Conservation (phyloP, 2,329 filamentous ascomycete genomes). For the Pyricularia sp. region DNA sequence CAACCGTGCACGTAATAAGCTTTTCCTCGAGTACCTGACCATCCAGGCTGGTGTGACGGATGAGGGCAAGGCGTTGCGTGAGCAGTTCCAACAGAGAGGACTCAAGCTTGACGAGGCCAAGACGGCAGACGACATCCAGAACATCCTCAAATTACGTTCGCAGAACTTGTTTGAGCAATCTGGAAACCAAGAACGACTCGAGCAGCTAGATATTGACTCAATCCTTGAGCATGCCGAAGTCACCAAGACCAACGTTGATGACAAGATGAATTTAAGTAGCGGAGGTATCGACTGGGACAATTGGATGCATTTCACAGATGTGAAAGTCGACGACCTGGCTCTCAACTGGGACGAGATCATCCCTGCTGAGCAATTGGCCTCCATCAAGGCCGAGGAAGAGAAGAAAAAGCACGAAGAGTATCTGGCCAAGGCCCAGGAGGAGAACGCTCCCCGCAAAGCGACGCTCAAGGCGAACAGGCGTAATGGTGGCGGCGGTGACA, state of each 20-base stretch:
- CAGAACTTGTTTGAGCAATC: conserved; percentile 99
- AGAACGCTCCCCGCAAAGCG: conserved; percentile 73
- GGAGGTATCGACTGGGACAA: conserved; percentile 81
- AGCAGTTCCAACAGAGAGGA: conserved; percentile 71
- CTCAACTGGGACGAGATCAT: conserved; percentile 99
- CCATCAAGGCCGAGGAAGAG: conserved; percentile 83
- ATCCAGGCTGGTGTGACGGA: conserved; percentile 96
- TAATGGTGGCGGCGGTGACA: conserved; percentile 24
- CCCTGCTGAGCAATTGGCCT: conserved; percentile 82
- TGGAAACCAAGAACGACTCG: conserved; percentile 90
- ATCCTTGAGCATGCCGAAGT: conserved; percentile 95
- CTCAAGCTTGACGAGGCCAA: conserved; percentile 70
- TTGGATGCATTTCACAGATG: conserved; percentile 95
- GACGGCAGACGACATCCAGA: conserved; percentile 89
- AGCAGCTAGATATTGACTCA: conserved; percentile 95
- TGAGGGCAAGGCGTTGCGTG: conserved; percentile 70
- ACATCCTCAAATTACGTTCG: conserved; percentile 94
- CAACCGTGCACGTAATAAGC: conserved; percentile 92
- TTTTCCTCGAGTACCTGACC: conserved; percentile 92
- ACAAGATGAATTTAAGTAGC: conserved; percentile 84
- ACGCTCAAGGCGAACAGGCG: conserved; percentile 47
- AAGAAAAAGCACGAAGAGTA: conserved; percentile 76
- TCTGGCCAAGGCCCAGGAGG: conserved; percentile 70
- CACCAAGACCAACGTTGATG: conserved; percentile 90
- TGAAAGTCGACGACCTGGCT: conserved; percentile 73